phyloP scores from a whole-genome alignment of 345 rosid species.

The Citrus australasica region DNA sequence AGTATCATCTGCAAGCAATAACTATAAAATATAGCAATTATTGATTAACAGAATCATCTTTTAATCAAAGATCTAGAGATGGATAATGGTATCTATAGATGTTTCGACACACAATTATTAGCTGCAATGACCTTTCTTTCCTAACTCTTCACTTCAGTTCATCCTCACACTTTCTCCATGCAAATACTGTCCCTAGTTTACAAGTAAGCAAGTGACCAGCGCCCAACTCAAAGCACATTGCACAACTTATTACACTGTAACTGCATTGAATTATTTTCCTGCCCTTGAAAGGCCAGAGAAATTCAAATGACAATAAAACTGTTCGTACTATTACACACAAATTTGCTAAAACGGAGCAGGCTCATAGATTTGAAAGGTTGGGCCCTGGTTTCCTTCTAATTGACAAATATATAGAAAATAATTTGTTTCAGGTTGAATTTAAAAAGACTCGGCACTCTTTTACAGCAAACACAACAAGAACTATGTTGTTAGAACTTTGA shows the following conservation, averaged over 20 bases:
- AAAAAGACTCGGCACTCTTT: no score
- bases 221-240: no score
- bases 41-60: not conserved
- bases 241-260: no score
- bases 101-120: no score
- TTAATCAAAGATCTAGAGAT: not conserved
- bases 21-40: not conserved
- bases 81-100: no score
- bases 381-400: no score
- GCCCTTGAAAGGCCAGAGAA: not conserved
- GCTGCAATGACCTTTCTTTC: not conserved
- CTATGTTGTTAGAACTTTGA: not conserved
- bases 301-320: not conserved
- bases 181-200: not conserved
- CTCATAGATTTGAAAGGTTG: not conserved
- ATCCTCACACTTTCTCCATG: not conserved
- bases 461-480: no score
- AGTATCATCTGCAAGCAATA: slow-evolving; percentile 52
- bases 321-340: not conserved
- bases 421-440: no score
- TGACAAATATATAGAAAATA: no score
- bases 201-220: no score
- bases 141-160: not conserved
- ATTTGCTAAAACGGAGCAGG: not conserved
- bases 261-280: not conserved